phyloP scores from a whole-genome alignment of 2,329 filamentous ascomycete genomes.

The Sphaerulina vaccinii region DNA sequence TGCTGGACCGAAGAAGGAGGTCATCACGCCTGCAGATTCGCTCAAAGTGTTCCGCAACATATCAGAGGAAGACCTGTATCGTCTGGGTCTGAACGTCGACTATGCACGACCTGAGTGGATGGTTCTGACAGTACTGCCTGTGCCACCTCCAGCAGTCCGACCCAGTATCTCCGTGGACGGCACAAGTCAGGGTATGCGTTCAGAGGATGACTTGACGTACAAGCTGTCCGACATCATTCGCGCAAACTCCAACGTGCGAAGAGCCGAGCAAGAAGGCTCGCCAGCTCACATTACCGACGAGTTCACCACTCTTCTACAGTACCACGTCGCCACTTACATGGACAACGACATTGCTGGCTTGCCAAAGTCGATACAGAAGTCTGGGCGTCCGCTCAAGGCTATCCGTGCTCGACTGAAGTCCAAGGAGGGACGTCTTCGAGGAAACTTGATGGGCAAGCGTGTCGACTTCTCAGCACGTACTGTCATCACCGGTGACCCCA shows the following conservation, averaged over 20 bases:
- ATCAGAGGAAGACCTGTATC: constrained; percentile 72
- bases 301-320: constrained; percentile 89
- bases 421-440: constrained; percentile 95
- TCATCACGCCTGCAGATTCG: constrained; percentile 79
- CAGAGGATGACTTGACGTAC: constrained; percentile 98
- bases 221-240: constrained; percentile 98
- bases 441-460: constrained; percentile 99
- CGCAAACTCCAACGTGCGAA: constrained; percentile 90
- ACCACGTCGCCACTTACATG: constrained; percentile 99
- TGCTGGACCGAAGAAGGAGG: constrained; percentile 73
- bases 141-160: constrained; percentile 91
- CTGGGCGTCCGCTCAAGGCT: constrained; percentile 91
- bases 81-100: constrained; percentile 89
- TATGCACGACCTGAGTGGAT: constrained; percentile 98
- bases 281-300: constrained; percentile 88
- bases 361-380: constrained; percentile 93
- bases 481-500: constrained; percentile 98
- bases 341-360: constrained; percentile 98
- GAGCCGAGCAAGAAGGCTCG: constrained; percentile 86
- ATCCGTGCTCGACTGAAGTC: constrained; percentile 97
- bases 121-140: constrained; percentile 90
- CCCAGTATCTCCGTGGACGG: constrained; percentile 97
- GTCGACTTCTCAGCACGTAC: constrained; percentile 99
- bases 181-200: constrained; percentile 84
- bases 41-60: constrained; percentile 86